phyloP scores from a whole-genome alignment of 495 filamentous ascomycete species.

The Parathielavia appendiculata region DNA sequence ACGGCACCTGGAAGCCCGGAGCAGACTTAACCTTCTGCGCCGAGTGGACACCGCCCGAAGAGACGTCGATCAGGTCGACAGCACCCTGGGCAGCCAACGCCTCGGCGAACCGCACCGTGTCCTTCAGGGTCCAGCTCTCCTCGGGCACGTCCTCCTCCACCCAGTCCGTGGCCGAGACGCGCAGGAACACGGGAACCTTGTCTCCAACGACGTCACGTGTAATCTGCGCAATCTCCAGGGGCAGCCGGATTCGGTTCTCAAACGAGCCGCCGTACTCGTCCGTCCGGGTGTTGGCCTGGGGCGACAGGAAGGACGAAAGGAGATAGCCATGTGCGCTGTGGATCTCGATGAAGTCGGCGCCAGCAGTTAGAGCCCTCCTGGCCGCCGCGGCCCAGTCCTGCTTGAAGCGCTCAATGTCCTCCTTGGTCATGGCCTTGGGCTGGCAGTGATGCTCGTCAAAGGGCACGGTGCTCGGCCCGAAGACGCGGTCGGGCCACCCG shows the following conservation, averaged over 20 bases:
- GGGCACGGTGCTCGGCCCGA: conserved; percentile 48
- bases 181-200: conserved; percentile 57
- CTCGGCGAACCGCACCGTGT: conserved; percentile 28
- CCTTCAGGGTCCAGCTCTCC: conserved; percentile 46
- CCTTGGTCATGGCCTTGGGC: conserved; percentile 48
- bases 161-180: conserved; percentile 63
- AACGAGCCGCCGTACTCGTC: conserved; percentile 64
- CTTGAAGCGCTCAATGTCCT: conserved; percentile 47
- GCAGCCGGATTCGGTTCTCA: conserved; percentile 56
- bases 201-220: conserved; percentile 47
- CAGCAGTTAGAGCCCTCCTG: conserved; percentile 43
- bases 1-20: conserved; percentile 58
- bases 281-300: conserved; percentile 53
- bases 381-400: conserved; percentile 47
- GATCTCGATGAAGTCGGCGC: conserved; percentile 53
- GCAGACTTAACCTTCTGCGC: conserved; percentile 52
- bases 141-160: conserved; percentile 41
- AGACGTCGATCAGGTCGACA: conserved; percentile 62
- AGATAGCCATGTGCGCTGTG: conserved; percentile 60
- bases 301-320: conserved; percentile 44
- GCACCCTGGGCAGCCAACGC: conserved; percentile 48
- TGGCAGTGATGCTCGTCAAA: conserved; percentile 31
- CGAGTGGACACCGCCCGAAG: conserved; percentile 54
- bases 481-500: conserved; percentile 64
- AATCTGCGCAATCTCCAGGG: conserved; percentile 50